These are phyloP conservation scores for Torulaspora globosa DNA, from an alignment of 1,139 yeast genomes.

Conservation along the genomic window DNA sequence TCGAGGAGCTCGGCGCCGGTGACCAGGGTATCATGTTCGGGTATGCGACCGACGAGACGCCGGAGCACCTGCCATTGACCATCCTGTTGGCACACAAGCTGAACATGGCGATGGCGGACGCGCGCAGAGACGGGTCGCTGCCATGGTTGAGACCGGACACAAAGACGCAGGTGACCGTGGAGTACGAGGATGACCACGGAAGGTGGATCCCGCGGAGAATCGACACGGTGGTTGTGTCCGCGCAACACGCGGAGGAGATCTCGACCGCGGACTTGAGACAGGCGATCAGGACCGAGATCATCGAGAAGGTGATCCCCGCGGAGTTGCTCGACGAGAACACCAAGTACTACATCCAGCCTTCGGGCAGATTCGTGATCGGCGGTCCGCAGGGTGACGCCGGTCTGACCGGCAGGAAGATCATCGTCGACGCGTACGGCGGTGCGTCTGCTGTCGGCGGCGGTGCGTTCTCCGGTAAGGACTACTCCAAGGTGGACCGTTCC, in stretches of 20 bases:
- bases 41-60: slow-evolving; percentile 98
- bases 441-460: slow-evolving; percentile 99
- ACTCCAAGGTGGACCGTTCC: slow-evolving; percentile 99
- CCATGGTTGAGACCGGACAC: slow-evolving; percentile 99
- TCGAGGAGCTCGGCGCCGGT: slow-evolving; percentile 99
- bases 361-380: slow-evolving; percentile 99
- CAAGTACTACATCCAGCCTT: slow-evolving; percentile 96
- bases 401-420: slow-evolving; percentile 98
- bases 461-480: slow-evolving; percentile 99
- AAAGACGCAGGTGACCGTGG: slow-evolving; percentile 98
- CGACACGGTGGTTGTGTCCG: slow-evolving; percentile 94
- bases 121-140: slow-evolving; percentile 92
- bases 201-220: slow-evolving; percentile 94
- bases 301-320: slow-evolving; percentile 90
- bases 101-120: slow-evolving; percentile 93
- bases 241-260: slow-evolving; percentile 96
- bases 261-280: slow-evolving; percentile 86
- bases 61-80: slow-evolving; percentile 94
- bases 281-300: slow-evolving; percentile 70
- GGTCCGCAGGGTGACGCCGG: slow-evolving; percentile 99
- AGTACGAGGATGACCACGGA: slow-evolving; percentile 89
- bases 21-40: slow-evolving; percentile 99
- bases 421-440: slow-evolving; percentile 99
- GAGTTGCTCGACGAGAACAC: slow-evolving; percentile 91
- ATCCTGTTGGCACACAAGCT: slow-evolving; percentile 91